Percentiles rank a stretch among this genome's conserved stretches.
Evolutionary conservation across 768 basidiomycete species (phyloP).

Genomic region (Xanthoconium stramineum): DNA sequence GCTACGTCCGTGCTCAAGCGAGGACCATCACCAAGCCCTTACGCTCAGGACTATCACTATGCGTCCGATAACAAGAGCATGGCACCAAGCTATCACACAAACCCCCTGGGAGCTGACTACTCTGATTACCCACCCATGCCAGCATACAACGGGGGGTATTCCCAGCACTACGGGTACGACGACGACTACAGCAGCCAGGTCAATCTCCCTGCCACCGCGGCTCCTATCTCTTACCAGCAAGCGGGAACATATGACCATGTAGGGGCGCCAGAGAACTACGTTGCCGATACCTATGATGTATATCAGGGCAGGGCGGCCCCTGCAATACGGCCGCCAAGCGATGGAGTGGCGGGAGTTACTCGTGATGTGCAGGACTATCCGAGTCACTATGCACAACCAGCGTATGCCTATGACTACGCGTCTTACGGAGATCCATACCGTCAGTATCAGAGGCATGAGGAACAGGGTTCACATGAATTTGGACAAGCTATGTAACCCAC

Average conservation of each 20-base stretch:
- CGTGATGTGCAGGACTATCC: conserved; percentile 41
- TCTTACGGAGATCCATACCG: conserved; percentile 26
- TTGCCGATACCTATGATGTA: conserved; percentile 50
- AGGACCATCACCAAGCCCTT: conserved; percentile 51
- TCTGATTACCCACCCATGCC: conserved; percentile 70
- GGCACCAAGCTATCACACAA: conserved; percentile 34
- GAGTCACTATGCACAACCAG: conserved; percentile 25
- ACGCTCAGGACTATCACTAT: conserved; percentile 56
- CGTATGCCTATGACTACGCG: conserved; percentile 28
- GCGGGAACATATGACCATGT: conserved; percentile 17
- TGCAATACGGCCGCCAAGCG: conserved; percentile 30
- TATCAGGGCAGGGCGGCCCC: conserved; percentile 51
- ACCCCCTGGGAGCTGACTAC: conserved; percentile 41
- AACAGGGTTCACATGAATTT: conserved; percentile 28
- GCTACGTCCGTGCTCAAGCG: conserved; percentile 54
- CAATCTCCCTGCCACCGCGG: conserved; percentile 56
- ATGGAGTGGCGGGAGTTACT: conserved; percentile 32
- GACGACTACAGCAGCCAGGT: conserved; percentile 67
- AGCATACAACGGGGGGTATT: conserved; percentile 63
- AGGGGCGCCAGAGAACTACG: conserved; percentile 27
- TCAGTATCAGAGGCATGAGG: conserved; percentile 30
- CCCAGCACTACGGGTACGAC: conserved; percentile 51
- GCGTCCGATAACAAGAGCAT: conserved; percentile 46
- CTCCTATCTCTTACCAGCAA: conserved; percentile 52
- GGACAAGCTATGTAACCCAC: conserved; percentile 33